These are phyloP conservation scores for Bombardia bombarda DNA, from an alignment of 495 filamentous ascomycete species.

Conservation along the genomic window DNA sequence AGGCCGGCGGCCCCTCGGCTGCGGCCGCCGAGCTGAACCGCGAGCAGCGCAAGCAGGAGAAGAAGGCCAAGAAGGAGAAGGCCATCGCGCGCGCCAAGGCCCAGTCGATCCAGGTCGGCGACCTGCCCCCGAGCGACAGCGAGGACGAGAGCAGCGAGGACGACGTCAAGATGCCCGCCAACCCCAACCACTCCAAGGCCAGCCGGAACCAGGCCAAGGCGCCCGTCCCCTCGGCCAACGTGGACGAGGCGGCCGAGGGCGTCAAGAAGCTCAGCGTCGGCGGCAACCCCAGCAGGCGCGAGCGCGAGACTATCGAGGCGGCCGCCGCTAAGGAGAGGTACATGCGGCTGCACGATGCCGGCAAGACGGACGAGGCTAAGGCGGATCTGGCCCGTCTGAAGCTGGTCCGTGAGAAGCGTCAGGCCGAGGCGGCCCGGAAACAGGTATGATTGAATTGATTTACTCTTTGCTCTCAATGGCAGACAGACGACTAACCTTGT, in stretches of 20 bases:
- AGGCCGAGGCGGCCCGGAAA: conserved; percentile 62
- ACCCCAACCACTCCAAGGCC: conserved; percentile 80
- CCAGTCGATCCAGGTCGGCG: conserved; percentile 63
- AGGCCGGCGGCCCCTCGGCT: conserved; percentile 24
- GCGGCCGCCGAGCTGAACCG: conserved; percentile 54
- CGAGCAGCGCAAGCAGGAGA: conserved; percentile 78
- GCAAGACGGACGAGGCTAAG: conserved; percentile 93
- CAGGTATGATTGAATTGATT: conserved; percentile 28
- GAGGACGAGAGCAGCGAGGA: conserved; percentile 52
- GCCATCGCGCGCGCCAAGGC: conserved; percentile 64
- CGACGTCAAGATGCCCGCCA: conserved; percentile 64
- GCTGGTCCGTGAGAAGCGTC: conserved; percentile 76
- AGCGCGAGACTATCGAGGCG: conserved; percentile 84
- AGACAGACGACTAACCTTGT: not conserved
- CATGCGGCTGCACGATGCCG: conserved; percentile 87
- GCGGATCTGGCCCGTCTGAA: conserved; percentile 81
- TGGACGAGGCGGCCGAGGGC: conserved; percentile 42
- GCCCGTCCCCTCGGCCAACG: conserved; percentile 26
- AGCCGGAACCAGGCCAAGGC: conserved; percentile 46
- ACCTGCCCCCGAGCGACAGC: conserved; percentile 65
- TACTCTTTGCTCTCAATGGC: not conserved
- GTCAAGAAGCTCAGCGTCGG: conserved; percentile 34
- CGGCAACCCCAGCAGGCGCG: conserved; percentile 54
- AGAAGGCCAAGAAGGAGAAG: conserved; percentile 87
- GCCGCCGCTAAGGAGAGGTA: conserved; percentile 85